phyloP scores from a whole-genome alignment of 257 asterid genomes.

The Lithospermum erythrorhizon region DNA sequence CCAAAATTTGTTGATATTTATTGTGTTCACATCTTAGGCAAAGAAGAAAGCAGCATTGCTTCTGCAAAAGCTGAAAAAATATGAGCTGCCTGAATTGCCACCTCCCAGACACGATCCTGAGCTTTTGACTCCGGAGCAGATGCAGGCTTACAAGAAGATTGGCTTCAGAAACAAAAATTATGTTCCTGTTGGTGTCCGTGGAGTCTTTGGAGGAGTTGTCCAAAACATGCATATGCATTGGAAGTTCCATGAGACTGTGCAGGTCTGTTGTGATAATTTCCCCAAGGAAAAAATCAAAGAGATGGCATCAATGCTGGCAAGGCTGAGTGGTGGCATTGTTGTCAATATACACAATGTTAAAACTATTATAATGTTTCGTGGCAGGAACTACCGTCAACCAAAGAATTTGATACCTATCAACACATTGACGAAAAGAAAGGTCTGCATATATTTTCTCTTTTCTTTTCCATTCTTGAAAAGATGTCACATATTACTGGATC shows the following conservation, averaged over 20 bases:
- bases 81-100: conserved; percentile 94
- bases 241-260: conserved; percentile 98
- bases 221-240: conserved; percentile 98
- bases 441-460: conserved; percentile 9
- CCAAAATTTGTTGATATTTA: conserved; percentile 6
- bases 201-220: conserved; percentile 97
- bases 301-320: conserved; percentile 86
- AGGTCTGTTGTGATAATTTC: conserved; percentile 89
- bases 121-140: conserved; percentile 72
- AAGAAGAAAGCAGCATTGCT: conserved; percentile 96
- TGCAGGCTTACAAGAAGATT: conserved; percentile 84
- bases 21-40: conserved; percentile 51
- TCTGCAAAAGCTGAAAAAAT: conserved; percentile 88
- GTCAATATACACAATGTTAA: conserved; percentile 74
- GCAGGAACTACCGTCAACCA: conserved; percentile 95
- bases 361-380: conserved; percentile 91
- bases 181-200: conserved; percentile 97
- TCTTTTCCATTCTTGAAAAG: conserved; percentile 7
- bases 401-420: conserved; percentile 90
- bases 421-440: conserved; percentile 94
- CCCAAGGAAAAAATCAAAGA: conserved; percentile 91
- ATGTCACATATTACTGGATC: background rate
- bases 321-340: conserved; percentile 90
- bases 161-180: conserved; percentile 87
- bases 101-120: conserved; percentile 92